Conservation (phyloP, 2,329 filamentous ascomycete genomes). For the Aspergillus intermedius region DNA sequence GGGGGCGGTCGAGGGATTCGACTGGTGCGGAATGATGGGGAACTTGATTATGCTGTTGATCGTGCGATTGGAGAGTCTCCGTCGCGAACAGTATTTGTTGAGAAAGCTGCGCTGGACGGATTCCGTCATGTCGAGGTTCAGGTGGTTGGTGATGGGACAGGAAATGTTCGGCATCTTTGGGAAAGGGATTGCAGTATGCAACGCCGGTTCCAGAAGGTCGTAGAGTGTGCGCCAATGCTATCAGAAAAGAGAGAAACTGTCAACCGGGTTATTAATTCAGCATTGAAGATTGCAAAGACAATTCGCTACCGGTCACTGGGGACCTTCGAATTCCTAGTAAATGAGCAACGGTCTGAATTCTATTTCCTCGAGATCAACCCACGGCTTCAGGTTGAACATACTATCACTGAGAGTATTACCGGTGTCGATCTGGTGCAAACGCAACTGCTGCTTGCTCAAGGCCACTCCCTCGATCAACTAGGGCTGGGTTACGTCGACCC, state of each 20-base stretch:
- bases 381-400: constrained; percentile 56
- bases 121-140: constrained; percentile 59
- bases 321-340: constrained; percentile 60
- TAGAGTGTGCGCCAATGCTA: constrained; percentile 54
- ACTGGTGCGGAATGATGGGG: constrained; percentile 40
- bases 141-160: constrained; percentile 51
- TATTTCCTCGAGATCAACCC: constrained; percentile 59
- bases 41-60: constrained; percentile 42
- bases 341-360: constrained; percentile 43
- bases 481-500: constrained; percentile 25
- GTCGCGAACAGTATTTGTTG: constrained; percentile 51
- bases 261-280: constrained; percentile 47
- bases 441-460: constrained; percentile 51
- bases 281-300: constrained; percentile 36
- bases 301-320: constrained; percentile 54
- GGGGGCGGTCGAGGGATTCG: constrained; percentile 57
- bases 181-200: constrained; percentile 58
- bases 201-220: constrained; percentile 54
- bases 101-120: constrained; percentile 57
- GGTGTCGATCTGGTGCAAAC: constrained; percentile 49
- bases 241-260: constrained; percentile 43
- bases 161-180: constrained; percentile 50
- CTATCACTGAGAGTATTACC: constrained; percentile 53
- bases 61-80: constrained; percentile 54
- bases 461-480: constrained; percentile 35